These are phyloP conservation scores for Trichopus zeylanicus DNA, from an alignment of 116 monocot genomes.

Conservation along the genomic window DNA sequence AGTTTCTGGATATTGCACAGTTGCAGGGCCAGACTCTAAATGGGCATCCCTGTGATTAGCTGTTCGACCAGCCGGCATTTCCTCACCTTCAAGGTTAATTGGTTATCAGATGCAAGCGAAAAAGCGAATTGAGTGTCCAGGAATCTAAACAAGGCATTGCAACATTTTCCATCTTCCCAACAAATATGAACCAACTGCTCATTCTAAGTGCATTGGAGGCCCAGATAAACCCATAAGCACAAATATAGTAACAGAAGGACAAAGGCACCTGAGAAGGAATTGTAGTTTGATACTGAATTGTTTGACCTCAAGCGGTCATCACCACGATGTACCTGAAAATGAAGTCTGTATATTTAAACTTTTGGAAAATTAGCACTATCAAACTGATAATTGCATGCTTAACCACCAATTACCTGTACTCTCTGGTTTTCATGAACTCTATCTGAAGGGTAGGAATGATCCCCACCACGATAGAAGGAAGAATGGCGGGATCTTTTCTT, in stretches of 20 bases:
- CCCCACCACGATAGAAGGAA: slow-evolving; percentile 37
- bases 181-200: neutral
- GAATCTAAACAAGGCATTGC: no score
- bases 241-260: neutral
- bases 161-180: neutral
- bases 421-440: slow-evolving; percentile 48
- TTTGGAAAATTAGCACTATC: neutral
- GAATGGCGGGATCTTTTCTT: slow-evolving; percentile 29
- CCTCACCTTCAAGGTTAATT: slow-evolving; percentile 46
- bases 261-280: slow-evolving; percentile 54
- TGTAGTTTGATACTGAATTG: slow-evolving; percentile 36
- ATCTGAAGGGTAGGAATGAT: slow-evolving; percentile 41
- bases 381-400: neutral
- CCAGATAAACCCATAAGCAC: neutral
- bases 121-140: neutral
- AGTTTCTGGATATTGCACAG: slow-evolving; percentile 33
- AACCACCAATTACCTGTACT: slow-evolving; percentile 37
- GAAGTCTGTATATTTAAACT: neutral
- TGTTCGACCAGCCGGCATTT: slow-evolving; percentile 17
- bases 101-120: neutral
- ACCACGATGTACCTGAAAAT: slow-evolving; percentile 46
- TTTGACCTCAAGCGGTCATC: slow-evolving; percentile 30
- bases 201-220: neutral
- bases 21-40: slow-evolving; percentile 19
- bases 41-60: slow-evolving; percentile 23